phyloP scores from a whole-genome alignment of 2,329 filamentous ascomycete genomes.

The Ceratocystis eucalypticola region DNA sequence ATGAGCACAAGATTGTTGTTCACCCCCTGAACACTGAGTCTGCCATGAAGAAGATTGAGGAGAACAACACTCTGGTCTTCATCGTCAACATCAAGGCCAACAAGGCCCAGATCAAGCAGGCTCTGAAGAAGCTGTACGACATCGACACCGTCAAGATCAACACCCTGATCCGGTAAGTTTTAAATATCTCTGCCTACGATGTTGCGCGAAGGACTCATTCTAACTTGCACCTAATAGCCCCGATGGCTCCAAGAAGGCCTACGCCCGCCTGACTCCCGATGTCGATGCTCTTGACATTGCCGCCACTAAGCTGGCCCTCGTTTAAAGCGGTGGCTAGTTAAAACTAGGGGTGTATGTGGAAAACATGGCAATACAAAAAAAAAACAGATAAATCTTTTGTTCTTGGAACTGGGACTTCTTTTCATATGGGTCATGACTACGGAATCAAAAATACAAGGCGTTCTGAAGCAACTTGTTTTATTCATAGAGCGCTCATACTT shows the following conservation, averaged over 20 bases:
- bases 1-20: constrained; percentile 95
- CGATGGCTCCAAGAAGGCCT: constrained; percentile 98
- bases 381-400: constrained; percentile 17
- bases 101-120: constrained; percentile 98
- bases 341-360: constrained; percentile 16
- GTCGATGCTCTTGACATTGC: constrained; percentile 98
- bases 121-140: constrained; percentile 98
- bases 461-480: constrained; percentile 17
- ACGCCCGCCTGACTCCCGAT: constrained; percentile 85
- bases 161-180: constrained; percentile 80
- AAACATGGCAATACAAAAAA: constrained; percentile 15
- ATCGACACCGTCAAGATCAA: constrained; percentile 98
- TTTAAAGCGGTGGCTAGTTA: constrained; percentile 45
- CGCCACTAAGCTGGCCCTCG: constrained; percentile 95
- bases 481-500: constrained; percentile 11
- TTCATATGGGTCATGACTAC: constrained; percentile 18
- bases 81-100: constrained; percentile 95
- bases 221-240: constrained; percentile 42
- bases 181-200: constrained; percentile 18
- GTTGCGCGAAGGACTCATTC: neutral
- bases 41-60: constrained; percentile 99
- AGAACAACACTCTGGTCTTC: constrained; percentile 99
- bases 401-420: constrained; percentile 17
- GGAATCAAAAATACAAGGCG: constrained; percentile 19
- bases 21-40: constrained; percentile 99